phyloP scores from a whole-genome alignment of 2,329 filamentous ascomycete species.

The Podosphaera fusca region DNA sequence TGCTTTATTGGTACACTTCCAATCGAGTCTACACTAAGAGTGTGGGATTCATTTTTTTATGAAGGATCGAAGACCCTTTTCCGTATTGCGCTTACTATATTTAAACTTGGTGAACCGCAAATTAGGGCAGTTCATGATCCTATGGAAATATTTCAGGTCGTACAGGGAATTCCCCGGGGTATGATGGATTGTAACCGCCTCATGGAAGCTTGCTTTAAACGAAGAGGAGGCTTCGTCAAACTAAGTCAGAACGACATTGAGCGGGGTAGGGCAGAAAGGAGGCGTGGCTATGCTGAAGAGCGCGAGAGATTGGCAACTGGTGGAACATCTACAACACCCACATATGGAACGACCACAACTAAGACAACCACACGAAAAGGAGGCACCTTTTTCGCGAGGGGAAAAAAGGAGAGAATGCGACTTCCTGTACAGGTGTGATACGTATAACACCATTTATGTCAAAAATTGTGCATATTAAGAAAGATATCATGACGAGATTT shows the following conservation, averaged over 20 bases:
- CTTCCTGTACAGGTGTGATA: neutral
- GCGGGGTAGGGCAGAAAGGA: constrained; percentile 44
- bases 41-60: constrained; percentile 93
- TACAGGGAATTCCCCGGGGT: constrained; percentile 63
- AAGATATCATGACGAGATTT: neutral
- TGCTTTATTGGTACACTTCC: constrained; percentile 84
- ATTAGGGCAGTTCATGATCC: constrained; percentile 63
- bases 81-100: constrained; percentile 71
- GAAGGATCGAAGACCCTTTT: constrained; percentile 88
- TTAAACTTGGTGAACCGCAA: constrained; percentile 65
- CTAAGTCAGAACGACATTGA: constrained; percentile 68
- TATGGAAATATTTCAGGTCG: constrained; percentile 89
- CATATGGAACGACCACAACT: neutral
- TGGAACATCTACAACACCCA: neutral
- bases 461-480: neutral
- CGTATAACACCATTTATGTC: neutral
- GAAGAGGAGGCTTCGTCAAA: constrained; percentile 55
- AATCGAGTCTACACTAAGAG: constrained; percentile 72
- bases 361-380: neutral
- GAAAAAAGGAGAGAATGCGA: neutral
- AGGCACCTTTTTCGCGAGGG: neutral
- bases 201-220: constrained; percentile 56
- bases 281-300: constrained; percentile 21
- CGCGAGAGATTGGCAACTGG: constrained; percentile 8
- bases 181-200: constrained; percentile 64